Evolutionary conservation across 768 basidiomycete species (phyloP).

Genomic region (Termitomyces sp.): DNA sequence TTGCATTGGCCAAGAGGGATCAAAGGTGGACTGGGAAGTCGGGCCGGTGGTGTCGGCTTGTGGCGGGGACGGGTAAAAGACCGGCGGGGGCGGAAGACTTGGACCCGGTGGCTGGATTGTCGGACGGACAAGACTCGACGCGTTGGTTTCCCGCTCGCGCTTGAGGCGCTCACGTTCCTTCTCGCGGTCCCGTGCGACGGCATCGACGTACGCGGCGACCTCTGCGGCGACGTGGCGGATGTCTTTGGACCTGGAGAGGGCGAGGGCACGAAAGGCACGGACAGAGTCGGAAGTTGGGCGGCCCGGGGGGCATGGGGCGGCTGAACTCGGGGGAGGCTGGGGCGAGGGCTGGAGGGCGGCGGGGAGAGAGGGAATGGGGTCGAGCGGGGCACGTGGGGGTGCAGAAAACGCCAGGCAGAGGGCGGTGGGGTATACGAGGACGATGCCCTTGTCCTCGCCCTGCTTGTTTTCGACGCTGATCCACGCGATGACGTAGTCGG

Average conservation of each 20-base stretch:
- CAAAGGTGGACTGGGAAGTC: slow-evolving; percentile 17
- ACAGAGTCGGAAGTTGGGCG: slow-evolving; percentile 26
- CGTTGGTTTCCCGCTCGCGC: slow-evolving; percentile 48
- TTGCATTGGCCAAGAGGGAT: slow-evolving; percentile 27
- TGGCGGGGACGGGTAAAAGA: slow-evolving; percentile 62
- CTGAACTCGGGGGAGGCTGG: slow-evolving; percentile 11
- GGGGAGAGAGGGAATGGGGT: slow-evolving; percentile 60
- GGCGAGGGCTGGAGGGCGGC: slow-evolving; percentile 53
- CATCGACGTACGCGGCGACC: slow-evolving; percentile 68
- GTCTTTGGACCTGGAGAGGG: slow-evolving; percentile 44
- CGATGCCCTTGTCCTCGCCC: slow-evolving; percentile 74
- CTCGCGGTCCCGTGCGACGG: slow-evolving; percentile 71
- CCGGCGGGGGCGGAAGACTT: slow-evolving; percentile 20
- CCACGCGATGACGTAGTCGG: slow-evolving; percentile 57
- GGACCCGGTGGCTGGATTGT: slow-evolving; percentile 14
- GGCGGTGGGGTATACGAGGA: slow-evolving; percentile 65
- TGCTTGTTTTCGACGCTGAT: slow-evolving; percentile 71
- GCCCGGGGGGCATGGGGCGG: too few species aligned
- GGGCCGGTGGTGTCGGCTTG: slow-evolving; percentile 32
- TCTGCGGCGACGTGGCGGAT: slow-evolving; percentile 52
- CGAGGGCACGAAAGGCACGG: slow-evolving; percentile 44
- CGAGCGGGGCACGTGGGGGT: slow-evolving; percentile 37
- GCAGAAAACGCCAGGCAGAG: slow-evolving; percentile 46
- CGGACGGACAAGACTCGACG: too few species aligned
- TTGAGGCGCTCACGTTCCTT: slow-evolving; percentile 70